Evolutionary conservation across 2,329 filamentous ascomycete species (phyloP).

Genomic region (Septoria petroselini): DNA sequence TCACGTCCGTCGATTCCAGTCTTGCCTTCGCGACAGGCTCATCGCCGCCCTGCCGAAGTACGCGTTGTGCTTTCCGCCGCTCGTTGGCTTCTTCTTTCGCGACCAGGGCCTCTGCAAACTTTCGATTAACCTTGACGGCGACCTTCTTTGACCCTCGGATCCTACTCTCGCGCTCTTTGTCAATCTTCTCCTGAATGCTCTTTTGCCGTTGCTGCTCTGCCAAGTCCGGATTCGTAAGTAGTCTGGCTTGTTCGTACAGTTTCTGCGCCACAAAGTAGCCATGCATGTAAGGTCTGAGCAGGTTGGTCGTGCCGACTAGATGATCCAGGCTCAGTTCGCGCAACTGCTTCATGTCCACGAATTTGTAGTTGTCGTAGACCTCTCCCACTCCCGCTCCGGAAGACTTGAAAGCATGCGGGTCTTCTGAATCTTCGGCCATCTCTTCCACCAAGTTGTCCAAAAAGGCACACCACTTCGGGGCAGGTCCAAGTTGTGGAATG

Average conservation of each 20-base stretch:
- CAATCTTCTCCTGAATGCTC: conserved; percentile 89
- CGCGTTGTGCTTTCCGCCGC: conserved; percentile 45
- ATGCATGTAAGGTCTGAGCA: conserved; percentile 96
- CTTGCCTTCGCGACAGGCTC: conserved; percentile 52
- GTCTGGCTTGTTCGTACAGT: conserved; percentile 87
- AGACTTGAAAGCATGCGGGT: conserved; percentile 55
- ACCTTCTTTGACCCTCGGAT: conserved; percentile 95
- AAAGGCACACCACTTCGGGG: conserved; percentile 94
- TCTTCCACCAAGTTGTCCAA: conserved; percentile 97
- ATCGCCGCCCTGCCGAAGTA: conserved; percentile 60
- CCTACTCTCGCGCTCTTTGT: conserved; percentile 91
- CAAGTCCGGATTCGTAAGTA: conserved; percentile 90
- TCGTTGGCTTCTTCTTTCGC: conserved; percentile 68
- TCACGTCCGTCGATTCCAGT: conserved; percentile 33
- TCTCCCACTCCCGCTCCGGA: conserved; percentile 55
- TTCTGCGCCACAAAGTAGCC: conserved; percentile 96
- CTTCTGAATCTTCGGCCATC: conserved; percentile 78
- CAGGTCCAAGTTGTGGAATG: conserved; percentile 86
- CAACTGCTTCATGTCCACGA: conserved; percentile 84
- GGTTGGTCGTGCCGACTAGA: conserved; percentile 81
- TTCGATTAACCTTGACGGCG: conserved; percentile 82
- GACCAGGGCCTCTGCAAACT: conserved; percentile 60
- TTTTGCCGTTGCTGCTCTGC: conserved; percentile 91
- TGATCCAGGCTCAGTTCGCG: conserved; percentile 82
- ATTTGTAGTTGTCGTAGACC: conserved; percentile 99